These are phyloP conservation scores for Suillus variegatus DNA, from an alignment of 768 basidiomycete genomes.

Conservation along the genomic window DNA sequence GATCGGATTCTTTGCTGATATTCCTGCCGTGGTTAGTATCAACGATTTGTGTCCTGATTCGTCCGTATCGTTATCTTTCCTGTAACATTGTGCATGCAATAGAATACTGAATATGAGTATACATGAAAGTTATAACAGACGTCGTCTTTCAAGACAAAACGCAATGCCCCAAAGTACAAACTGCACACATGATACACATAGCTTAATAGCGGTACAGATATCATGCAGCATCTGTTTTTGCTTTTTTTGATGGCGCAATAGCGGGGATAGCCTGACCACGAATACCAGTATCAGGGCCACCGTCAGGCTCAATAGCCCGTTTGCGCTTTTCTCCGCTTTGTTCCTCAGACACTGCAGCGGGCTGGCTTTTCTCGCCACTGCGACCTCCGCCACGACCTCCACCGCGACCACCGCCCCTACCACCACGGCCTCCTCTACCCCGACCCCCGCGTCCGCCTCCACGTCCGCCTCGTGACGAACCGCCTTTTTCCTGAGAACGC, in stretches of 20 bases:
- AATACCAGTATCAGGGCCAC: conserved; percentile 66
- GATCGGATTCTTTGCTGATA: neutral
- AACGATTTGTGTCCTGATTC: neutral
- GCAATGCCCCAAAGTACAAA: conserved; percentile 16
- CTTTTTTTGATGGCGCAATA: conserved; percentile 41
- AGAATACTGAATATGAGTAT: neutral
- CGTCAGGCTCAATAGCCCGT: conserved; percentile 75
- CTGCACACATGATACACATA: neutral
- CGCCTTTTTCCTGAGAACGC: conserved; percentile 43
- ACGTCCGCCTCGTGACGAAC: conserved; percentile 43
- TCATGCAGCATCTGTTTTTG: conserved; percentile 38
- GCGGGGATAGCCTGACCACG: conserved; percentile 62
- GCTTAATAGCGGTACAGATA: neutral
- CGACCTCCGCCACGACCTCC: conserved; percentile 23
- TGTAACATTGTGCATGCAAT: neutral
- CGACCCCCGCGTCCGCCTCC: conserved; percentile 43
- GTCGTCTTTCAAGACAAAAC: neutral
- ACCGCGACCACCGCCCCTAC: conserved; percentile 37
- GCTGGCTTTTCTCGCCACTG: conserved; percentile 18
- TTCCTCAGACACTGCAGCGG: conserved; percentile 39
- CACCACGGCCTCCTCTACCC: conserved; percentile 27
- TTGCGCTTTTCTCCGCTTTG: conserved; percentile 74
- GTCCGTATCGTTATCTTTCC: neutral
- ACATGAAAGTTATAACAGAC: neutral
- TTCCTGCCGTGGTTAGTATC: neutral